Conservation (phyloP, 1,139 yeast genomes). For the Saccharomyces hybrid region DNA sequence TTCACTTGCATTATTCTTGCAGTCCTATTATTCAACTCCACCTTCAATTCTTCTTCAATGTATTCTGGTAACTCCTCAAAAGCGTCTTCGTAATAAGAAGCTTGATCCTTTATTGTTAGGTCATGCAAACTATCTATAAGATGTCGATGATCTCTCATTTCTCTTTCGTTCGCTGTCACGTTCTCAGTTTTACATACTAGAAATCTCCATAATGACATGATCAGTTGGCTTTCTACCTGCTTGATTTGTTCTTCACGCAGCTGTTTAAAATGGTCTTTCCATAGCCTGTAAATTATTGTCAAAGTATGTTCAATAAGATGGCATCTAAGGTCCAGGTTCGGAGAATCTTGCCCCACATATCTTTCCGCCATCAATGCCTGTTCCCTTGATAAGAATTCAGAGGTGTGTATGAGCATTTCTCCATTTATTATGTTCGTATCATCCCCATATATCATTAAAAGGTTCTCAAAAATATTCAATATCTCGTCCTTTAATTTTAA, state of each 20-base stretch:
- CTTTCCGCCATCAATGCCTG: constrained; percentile 23
- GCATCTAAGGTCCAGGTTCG: constrained; percentile 16
- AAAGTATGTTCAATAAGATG: constrained; percentile 20
- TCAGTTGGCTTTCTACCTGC: constrained; percentile 23
- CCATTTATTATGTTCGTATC: constrained; percentile 14
- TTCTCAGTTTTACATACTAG: constrained; percentile 19
- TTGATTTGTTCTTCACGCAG: constrained; percentile 16
- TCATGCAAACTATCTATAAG: constrained; percentile 21
- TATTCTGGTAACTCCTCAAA: constrained; percentile 25
- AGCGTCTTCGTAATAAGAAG: constrained; percentile 23
- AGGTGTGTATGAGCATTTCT: constrained; percentile 20
- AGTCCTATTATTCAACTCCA: constrained; percentile 12
- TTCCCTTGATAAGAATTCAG: constrained; percentile 21
- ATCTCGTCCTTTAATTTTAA: constrained; percentile 20
- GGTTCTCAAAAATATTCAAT: constrained; percentile 20
- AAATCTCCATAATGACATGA: constrained; percentile 26
- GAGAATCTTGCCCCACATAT: constrained; percentile 21
- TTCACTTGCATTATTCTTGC: constrained; percentile 22
- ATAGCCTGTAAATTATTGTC: constrained; percentile 19
- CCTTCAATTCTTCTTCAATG: constrained; percentile 18
- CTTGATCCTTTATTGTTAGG: constrained; percentile 16
- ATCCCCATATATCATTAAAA: constrained; percentile 15
- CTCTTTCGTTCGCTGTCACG: constrained; percentile 8
- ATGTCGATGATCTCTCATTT: constrained; percentile 16
- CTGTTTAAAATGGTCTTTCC: constrained; percentile 18